Conservation (phyloP, 805 yeast genomes). For the Candida germanica region DNA sequence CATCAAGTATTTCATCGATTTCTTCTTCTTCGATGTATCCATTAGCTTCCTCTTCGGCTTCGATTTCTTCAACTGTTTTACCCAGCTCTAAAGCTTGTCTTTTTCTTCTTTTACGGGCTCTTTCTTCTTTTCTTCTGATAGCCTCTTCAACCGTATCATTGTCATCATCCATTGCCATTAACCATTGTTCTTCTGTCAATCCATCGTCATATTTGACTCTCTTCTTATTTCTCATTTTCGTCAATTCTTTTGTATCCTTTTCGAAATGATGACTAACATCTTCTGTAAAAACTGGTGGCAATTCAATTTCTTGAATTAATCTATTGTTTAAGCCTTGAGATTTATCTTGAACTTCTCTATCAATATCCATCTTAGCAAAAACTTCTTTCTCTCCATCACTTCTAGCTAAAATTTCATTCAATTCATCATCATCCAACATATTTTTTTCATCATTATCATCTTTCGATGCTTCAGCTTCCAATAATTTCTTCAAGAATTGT, state of each 20-base stretch:
- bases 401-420: conserved; percentile 71
- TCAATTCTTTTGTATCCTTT: conserved; percentile 47
- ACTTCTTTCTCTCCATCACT: conserved; percentile 55
- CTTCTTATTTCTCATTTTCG: conserved; percentile 75
- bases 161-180: conserved; percentile 74
- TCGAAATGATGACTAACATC: conserved; percentile 54
- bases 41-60: conserved; percentile 19
- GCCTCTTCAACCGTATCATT: conserved; percentile 62
- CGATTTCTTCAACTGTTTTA: conserved; percentile 20
- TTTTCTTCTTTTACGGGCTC: conserved; percentile 38
- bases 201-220: conserved; percentile 81
- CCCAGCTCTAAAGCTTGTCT: conserved; percentile 17
- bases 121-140: conserved; percentile 47
- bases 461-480: conserved; percentile 65
- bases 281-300: conserved; percentile 76
- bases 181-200: conserved; percentile 91
- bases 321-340: conserved; percentile 43
- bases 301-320: conserved; percentile 63
- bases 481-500: conserved; percentile 64
- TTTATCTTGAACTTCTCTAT: conserved; percentile 43
- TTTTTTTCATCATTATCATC: conserved; percentile 53
- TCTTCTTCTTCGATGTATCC: conserved; percentile 16
- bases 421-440: conserved; percentile 63
- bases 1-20: conserved; percentile 10
- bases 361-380: conserved; percentile 59